These are phyloP conservation scores for Trypanosoma grayi DNA, from an alignment of 208 protist genomes.

Conservation along the genomic window DNA sequence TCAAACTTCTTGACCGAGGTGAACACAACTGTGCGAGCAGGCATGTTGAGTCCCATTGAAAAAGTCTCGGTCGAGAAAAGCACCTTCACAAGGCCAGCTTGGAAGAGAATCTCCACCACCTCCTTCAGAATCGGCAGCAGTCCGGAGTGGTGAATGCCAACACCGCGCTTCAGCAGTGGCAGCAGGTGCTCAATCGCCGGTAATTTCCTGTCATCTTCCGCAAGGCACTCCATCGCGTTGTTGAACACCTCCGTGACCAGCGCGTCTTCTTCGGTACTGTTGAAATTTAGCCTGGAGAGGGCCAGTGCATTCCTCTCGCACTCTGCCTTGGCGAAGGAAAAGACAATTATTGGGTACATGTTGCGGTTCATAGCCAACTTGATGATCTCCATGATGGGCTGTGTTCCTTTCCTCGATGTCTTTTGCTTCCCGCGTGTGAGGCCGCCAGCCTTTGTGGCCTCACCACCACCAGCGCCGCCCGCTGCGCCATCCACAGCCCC, in stretches of 20 bases:
- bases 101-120: conserved; percentile 99
- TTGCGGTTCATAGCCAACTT: conserved; percentile 97
- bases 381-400: conserved; percentile 94
- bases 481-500: conserved; percentile 25
- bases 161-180: conserved; percentile 96
- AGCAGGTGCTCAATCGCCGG: conserved; percentile 94
- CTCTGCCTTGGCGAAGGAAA: conserved; percentile 98
- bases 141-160: conserved; percentile 99
- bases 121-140: conserved; percentile 99
- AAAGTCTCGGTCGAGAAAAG: conserved; percentile 99
- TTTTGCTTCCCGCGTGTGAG: conserved; percentile 25
- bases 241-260: conserved; percentile 94
- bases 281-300: conserved; percentile 95
- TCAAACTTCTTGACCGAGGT: conserved; percentile 99
- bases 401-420: conserved; percentile 16
- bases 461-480: conserved; percentile 21
- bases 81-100: conserved; percentile 98
- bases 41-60: conserved; percentile 99
- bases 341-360: conserved; percentile 98
- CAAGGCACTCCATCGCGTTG: conserved; percentile 95
- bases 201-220: conserved; percentile 92
- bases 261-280: conserved; percentile 92
- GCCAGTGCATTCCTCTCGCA: conserved; percentile 96
- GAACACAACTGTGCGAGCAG: conserved; percentile 99
- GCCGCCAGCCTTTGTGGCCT: conserved; percentile 8